These are phyloP conservation scores for Candida parachauliodes DNA, from an alignment of 805 yeast genomes.

Conservation along the genomic window DNA sequence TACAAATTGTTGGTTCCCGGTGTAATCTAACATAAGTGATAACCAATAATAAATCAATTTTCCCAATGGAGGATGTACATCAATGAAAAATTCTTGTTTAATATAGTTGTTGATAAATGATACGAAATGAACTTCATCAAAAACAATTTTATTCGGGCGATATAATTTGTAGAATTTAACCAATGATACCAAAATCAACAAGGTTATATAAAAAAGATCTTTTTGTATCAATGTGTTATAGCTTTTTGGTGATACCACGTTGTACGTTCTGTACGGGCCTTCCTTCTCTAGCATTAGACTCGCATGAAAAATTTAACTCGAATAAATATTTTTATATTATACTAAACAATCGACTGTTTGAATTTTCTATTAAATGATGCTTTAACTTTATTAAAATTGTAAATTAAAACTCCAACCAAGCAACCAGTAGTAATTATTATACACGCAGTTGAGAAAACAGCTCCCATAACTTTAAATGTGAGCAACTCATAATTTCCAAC, in stretches of 20 bases:
- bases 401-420: slow-evolving; percentile 24
- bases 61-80: slow-evolving; percentile 71
- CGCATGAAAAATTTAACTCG: too few relatives aligned
- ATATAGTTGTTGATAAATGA: slow-evolving; percentile 42
- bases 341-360: slow-evolving; percentile 1
- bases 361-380: not conserved
- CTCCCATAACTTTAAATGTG: slow-evolving; percentile 60
- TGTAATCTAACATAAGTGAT: slow-evolving; percentile 50
- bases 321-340: slow-evolving; percentile 2
- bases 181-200: slow-evolving; percentile 17
- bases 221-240: not conserved
- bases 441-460: slow-evolving; percentile 55
- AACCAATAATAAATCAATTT: slow-evolving; percentile 56
- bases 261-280: slow-evolving; percentile 4
- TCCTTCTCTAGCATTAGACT: too few relatives aligned
- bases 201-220: slow-evolving; percentile 1
- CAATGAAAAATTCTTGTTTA: slow-evolving; percentile 61
- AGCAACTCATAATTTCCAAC: slow-evolving; percentile 29
- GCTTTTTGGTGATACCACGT: not conserved
- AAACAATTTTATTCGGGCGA: slow-evolving; percentile 39
- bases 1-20: slow-evolving; percentile 37
- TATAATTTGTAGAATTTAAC: slow-evolving; percentile 32
- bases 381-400: slow-evolving; percentile 4
- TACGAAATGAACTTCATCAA: slow-evolving; percentile 46
- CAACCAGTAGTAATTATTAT: slow-evolving; percentile 41